Conservation (phyloP, 192 early-diverging fungal species). For the Linnemannia schmuckeri region DNA sequence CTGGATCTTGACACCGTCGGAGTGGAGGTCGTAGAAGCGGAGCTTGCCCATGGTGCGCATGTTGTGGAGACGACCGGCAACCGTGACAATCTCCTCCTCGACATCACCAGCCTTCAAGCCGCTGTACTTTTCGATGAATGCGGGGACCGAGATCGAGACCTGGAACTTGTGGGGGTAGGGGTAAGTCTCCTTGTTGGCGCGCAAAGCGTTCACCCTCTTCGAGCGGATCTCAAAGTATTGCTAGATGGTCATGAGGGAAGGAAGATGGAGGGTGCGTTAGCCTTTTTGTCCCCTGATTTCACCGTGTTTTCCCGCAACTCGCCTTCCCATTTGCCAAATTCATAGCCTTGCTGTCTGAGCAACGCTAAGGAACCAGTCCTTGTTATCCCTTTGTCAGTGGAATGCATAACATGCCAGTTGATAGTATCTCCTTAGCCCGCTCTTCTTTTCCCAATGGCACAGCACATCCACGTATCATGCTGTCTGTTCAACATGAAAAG, state of each 20-base stretch:
- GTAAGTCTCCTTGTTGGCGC: slow-evolving; percentile 84
- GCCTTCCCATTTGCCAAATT: no score
- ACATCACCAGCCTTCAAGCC: slow-evolving; percentile 78
- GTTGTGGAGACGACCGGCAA: slow-evolving; percentile 98
- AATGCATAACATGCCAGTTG: no score
- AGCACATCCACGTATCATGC: neutral
- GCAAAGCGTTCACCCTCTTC: slow-evolving; percentile 85
- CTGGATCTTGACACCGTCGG: slow-evolving; percentile 95
- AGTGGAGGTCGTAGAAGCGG: slow-evolving; percentile 96
- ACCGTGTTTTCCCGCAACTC: neutral
- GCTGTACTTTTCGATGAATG: slow-evolving; percentile 89
- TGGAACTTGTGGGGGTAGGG: slow-evolving; percentile 99
- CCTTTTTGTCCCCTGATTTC: no score
- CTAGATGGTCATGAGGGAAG: slow-evolving; percentile 34
- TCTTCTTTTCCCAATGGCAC: neutral
- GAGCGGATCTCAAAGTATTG: slow-evolving; percentile 99
- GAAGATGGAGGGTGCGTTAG: neutral
- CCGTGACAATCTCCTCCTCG: slow-evolving; percentile 74
- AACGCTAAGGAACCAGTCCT: no score
- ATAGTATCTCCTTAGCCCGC: no score
- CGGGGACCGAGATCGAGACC: slow-evolving; percentile 85
- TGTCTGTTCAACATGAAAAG: neutral
- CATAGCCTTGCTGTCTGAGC: no score
- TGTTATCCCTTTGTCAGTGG: no score
- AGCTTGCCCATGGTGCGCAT: slow-evolving; percentile 93